A percentile compares a stretch with the other conserved stretches of the same genome.
Conservation (phyloP, 495 filamentous ascomycete species). For the Entonaema liquescens region DNA sequence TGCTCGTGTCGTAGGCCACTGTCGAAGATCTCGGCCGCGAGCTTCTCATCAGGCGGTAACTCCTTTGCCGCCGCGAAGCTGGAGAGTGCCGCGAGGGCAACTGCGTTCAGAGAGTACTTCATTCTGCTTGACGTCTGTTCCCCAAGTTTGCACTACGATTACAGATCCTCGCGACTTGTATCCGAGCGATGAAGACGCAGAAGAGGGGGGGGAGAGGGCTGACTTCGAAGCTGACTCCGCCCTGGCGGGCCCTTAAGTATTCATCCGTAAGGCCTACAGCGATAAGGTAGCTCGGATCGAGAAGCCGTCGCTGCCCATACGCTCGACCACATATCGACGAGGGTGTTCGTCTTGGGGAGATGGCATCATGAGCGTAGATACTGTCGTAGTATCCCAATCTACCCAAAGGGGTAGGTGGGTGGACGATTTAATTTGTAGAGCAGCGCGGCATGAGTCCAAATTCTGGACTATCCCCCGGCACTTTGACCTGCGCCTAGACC, state of each 20-base stretch:
- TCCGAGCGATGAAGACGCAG: slow-evolving; percentile 13
- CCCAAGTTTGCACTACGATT: slow-evolving; percentile 2
- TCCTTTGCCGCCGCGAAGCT: slow-evolving; percentile 48
- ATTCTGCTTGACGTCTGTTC: slow-evolving; percentile 35
- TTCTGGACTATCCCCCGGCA: slow-evolving; percentile 36
- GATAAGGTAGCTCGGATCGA: slow-evolving; percentile 35
- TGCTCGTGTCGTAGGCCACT: slow-evolving; percentile 55
- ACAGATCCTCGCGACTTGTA: slow-evolving; percentile 21
- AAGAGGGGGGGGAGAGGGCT: background rate
- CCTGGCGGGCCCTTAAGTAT: slow-evolving; percentile 28
- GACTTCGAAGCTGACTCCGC: slow-evolving; percentile 1
- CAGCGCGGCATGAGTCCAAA: slow-evolving; percentile 29
- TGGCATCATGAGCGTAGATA: slow-evolving; percentile 44
- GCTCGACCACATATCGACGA: slow-evolving; percentile 30
- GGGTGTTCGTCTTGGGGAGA: slow-evolving; percentile 27
- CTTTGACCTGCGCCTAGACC: slow-evolving; percentile 34
- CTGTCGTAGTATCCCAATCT: slow-evolving; percentile 43
- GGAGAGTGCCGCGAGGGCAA: slow-evolving; percentile 48
- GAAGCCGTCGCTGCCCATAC: slow-evolving; percentile 28
- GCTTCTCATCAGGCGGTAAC: slow-evolving; percentile 43
- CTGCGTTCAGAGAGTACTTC: slow-evolving; percentile 44
- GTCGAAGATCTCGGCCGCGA: slow-evolving; percentile 52
- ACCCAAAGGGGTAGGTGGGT: slow-evolving; percentile 41
- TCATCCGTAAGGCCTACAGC: background rate
- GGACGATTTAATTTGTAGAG: slow-evolving; percentile 33